Conservation (phyloP, 2,329 filamentous ascomycete species). For the Colletotrichum liaoningense region DNA sequence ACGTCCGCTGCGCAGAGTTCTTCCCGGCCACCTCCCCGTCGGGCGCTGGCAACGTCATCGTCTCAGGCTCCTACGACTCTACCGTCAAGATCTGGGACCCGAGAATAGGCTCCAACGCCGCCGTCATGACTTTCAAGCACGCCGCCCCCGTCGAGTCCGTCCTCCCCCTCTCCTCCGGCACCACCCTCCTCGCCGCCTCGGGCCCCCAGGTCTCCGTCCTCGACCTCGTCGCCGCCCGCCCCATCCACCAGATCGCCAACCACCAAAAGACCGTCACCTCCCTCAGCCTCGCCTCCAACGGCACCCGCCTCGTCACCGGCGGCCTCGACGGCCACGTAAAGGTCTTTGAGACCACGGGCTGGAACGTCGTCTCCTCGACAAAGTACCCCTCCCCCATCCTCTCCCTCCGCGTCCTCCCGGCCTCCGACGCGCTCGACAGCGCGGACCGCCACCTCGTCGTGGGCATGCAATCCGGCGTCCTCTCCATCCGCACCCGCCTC, state of each 20-base stretch:
- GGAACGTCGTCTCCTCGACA: slow-evolving; percentile 95
- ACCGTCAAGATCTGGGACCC: slow-evolving; percentile 96
- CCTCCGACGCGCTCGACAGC: slow-evolving; percentile 44
- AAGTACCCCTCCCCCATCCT: slow-evolving; percentile 96
- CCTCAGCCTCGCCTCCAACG: slow-evolving; percentile 83
- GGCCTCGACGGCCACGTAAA: slow-evolving; percentile 97
- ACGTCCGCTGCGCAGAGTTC: slow-evolving; percentile 88
- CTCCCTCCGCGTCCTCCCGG: slow-evolving; percentile 78
- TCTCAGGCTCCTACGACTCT: slow-evolving; percentile 94
- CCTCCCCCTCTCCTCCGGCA: slow-evolving; percentile 87
- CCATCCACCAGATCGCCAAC: slow-evolving; percentile 87
- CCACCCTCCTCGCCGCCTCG: slow-evolving; percentile 85
- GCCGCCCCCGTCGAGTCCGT: slow-evolving; percentile 89
- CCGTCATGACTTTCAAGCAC: slow-evolving; percentile 96
- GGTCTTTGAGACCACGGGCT: slow-evolving; percentile 91
- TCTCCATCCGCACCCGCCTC: slow-evolving; percentile 90
- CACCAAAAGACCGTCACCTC: slow-evolving; percentile 98
- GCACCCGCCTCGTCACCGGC: slow-evolving; percentile 84
- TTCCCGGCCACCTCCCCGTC: slow-evolving; percentile 66
- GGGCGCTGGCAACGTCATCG: slow-evolving; percentile 77
- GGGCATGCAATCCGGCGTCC: slow-evolving; percentile 92
- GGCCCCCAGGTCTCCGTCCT: slow-evolving; percentile 91
- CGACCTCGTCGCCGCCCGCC: slow-evolving; percentile 91
- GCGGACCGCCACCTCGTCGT: slow-evolving; percentile 91
- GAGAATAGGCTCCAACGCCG: slow-evolving; percentile 70